These are phyloP conservation scores for Thymus mandschuricus DNA, from an alignment of 257 asterid genomes.

Conservation along the genomic window DNA sequence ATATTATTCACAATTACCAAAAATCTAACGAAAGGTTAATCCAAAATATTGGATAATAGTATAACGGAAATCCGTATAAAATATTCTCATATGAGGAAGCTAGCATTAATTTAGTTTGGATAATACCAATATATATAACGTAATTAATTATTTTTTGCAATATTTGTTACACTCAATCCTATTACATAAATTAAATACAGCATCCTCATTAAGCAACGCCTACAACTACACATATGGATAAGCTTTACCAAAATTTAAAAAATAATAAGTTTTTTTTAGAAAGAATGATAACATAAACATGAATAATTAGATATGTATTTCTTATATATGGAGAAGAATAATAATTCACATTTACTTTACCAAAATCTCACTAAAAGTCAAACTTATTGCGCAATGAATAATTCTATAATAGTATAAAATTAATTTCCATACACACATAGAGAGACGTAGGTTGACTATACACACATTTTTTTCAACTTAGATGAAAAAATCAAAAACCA, in stretches of 20 bases:
- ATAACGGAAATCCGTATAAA: too few species aligned
- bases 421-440: background rate
- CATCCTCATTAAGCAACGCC: background rate
- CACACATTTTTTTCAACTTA: slow-evolving; percentile 22
- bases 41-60: too few species aligned
- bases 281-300: background rate
- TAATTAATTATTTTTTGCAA: background rate
- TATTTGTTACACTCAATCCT: background rate
- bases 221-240: background rate
- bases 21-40: too few species aligned
- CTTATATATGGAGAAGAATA: background rate
- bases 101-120: too few species aligned
- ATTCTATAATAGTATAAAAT: background rate
- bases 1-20: too few species aligned
- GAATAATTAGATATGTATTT: background rate
- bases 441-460: slow-evolving; percentile 55
- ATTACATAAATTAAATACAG: background rate
- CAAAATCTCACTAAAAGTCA: slow-evolving; percentile 16
- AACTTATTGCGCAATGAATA: background rate
- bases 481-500: slow-evolving; percentile 13
- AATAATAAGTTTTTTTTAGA: background rate
- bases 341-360: background rate
- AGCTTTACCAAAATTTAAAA: background rate
- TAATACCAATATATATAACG: too few species aligned
- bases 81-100: too few species aligned